Evolutionary conservation across 2,329 filamentous ascomycete genomes (phyloP), one percentile per base, ranked within the genome.

Genomic region (Thielaviopsis euricoi): DNA sequence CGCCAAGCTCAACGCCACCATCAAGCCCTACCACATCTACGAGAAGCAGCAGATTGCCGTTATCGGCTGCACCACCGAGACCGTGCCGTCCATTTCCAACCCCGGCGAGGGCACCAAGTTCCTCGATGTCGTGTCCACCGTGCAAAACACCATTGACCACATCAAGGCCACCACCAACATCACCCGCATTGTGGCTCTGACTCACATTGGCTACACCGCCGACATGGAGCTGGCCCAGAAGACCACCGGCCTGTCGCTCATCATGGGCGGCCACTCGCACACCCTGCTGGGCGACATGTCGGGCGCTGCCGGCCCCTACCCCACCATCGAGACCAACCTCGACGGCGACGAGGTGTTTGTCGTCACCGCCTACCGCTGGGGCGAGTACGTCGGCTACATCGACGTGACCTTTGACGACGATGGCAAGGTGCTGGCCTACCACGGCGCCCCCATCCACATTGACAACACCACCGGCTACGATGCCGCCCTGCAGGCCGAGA

Each of bases 331-430:
- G 56, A 68, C 76, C 26, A 83, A 85, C 66, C 67, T 73, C 61
- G 76, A 80, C 54, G 81, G 80, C 51, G 78, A 85, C 37, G 82
- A 85, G 64, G 82, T 85, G 54, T 85, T 85, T 65, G 76, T 85
- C 64, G 82, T 86, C 19, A 83, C 81, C 7, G 78, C 81, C 2
- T 85, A 81, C 65, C 76, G 81, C 61, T 85, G 82, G 82, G 82
- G 82, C 55, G 80, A 85, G 68, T 85, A 85, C 58, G 68, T 85
- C 2, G 82, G 82, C 59, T 82, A 82, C 66, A 85, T 85, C 62
- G 81, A 84, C 62, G 75, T 85, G 7, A 80, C 78, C 0, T 85
- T 82, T 64, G 80, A 83, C 63, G 62, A 71, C 3, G 69, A 77
- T 1, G 82, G 82, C 66, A 80, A 77, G 66, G 76, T 83, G 17